Conservation (phyloP, 2,329 filamentous ascomycete species). For the Chrysoporthe puriensis region DNA sequence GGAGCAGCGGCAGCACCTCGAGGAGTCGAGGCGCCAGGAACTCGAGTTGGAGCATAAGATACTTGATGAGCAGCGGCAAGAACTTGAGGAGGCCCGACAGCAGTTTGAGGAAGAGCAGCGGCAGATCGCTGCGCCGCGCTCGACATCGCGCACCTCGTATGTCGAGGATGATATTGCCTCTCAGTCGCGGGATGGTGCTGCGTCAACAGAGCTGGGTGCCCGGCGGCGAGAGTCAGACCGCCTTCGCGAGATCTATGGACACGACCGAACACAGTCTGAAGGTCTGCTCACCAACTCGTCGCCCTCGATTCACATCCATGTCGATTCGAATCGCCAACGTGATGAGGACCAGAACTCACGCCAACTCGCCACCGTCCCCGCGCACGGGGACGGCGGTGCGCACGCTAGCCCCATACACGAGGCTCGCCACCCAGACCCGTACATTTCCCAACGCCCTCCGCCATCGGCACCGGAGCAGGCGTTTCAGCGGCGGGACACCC, state of each 20-base stretch:
- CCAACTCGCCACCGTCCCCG: slow-evolving; percentile 21
- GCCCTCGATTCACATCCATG: slow-evolving; percentile 27
- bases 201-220: slow-evolving; percentile 32
- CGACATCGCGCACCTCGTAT: slow-evolving; percentile 30
- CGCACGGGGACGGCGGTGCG: slow-evolving; percentile 7
- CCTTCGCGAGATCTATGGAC: slow-evolving; percentile 58
- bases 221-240: slow-evolving; percentile 53
- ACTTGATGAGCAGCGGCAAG: slow-evolving; percentile 27
- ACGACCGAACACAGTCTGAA: slow-evolving; percentile 27
- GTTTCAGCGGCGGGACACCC: slow-evolving; percentile 39
- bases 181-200: slow-evolving; percentile 11
- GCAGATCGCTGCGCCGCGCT: slow-evolving; percentile 26
- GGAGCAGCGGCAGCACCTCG: slow-evolving; percentile 26
- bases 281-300: slow-evolving; percentile 24
- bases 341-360: slow-evolving; percentile 26
- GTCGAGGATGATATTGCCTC: slow-evolving; percentile 24
- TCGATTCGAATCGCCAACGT: slow-evolving; percentile 24
- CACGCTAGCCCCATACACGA: background rate
- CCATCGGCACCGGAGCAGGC: slow-evolving; percentile 36
- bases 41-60: slow-evolving; percentile 26
- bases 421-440: slow-evolving; percentile 29
- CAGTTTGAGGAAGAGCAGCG: slow-evolving; percentile 33
- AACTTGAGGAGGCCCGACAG: slow-evolving; percentile 25
- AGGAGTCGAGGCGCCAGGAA: slow-evolving; percentile 23
- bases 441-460: slow-evolving; percentile 34